phyloP scores from a whole-genome alignment of 1,284 basidiomycete genomes.

The Lentinus polychrous region DNA sequence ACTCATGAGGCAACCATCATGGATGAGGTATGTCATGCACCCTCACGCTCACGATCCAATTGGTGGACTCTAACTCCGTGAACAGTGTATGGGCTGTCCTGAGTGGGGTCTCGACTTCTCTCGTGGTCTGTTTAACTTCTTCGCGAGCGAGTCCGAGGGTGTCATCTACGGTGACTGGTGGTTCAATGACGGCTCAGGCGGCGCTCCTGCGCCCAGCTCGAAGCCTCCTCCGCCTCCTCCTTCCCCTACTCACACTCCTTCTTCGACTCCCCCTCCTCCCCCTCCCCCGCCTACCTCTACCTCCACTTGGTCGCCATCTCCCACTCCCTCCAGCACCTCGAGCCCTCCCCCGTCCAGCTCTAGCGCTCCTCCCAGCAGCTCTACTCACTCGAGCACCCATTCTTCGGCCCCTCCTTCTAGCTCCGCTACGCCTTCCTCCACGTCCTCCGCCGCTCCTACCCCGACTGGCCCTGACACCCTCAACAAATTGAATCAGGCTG shows the following conservation, averaged over 20 bases:
- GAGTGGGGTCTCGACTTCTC: constrained; percentile 76
- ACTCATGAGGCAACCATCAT: constrained; percentile 53
- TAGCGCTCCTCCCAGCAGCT: background rate
- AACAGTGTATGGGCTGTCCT: constrained; percentile 66
- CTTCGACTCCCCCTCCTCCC: constrained; percentile 4
- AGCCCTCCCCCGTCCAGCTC: background rate
- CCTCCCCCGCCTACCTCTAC: background rate
- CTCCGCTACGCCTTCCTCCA: background rate
- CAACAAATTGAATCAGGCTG: constrained; percentile 4
- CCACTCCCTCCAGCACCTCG: constrained; percentile 1
- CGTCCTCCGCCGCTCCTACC: constrained; percentile 1
- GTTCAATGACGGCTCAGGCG: constrained; percentile 22
- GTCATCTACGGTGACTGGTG: constrained; percentile 55
- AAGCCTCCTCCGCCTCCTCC: background rate
- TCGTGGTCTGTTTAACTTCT: constrained; percentile 61
- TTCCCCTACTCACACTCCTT: background rate
- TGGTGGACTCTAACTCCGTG: constrained; percentile 1
- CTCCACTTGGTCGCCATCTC: background rate
- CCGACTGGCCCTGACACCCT: constrained; percentile 2
- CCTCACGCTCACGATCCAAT: constrained; percentile 3
- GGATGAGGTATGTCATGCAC: constrained; percentile 46
- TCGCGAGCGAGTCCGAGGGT: constrained; percentile 42
- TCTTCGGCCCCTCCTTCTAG: background rate
- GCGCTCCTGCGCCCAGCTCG: background rate
- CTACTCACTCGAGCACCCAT: background rate